phyloP scores from a whole-genome alignment of 163 green algal species.

The Volvox carteri region DNA sequence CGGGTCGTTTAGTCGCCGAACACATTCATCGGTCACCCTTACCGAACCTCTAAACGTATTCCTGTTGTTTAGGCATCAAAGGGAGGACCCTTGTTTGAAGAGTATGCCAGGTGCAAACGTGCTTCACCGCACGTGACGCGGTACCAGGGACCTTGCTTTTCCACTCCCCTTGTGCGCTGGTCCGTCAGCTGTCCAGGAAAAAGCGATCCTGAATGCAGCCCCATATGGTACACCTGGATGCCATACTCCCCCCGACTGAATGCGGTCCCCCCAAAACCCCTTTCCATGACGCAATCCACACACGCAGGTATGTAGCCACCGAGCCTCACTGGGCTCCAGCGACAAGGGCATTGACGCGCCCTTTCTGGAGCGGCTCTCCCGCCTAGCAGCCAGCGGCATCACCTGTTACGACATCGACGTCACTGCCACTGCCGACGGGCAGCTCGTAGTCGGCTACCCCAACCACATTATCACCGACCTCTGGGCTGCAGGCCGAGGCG shows the following conservation, averaged over 20 bases:
- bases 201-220: not conserved
- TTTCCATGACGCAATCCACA: not conserved
- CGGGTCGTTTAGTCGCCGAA: not conserved
- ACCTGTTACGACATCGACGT: constrained; percentile 37
- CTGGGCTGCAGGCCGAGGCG: not conserved
- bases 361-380: not conserved
- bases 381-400: not conserved
- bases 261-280: not conserved
- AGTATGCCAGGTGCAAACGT: too few relatives aligned
- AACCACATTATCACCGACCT: constrained; percentile 9
- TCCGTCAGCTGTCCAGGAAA: not conserved
- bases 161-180: not conserved
- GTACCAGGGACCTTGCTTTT: too few relatives aligned
- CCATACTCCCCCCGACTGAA: not conserved
- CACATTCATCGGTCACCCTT: not conserved
- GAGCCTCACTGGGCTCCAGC: not conserved
- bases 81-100: not conserved
- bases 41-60: not conserved
- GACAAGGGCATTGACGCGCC: not conserved
- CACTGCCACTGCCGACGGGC: constrained; percentile 13
- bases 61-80: not conserved
- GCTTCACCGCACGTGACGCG: too few relatives aligned
- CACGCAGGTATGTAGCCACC: constrained; percentile 39
- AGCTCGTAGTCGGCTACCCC: constrained; percentile 35
- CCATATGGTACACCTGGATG: not conserved